Evolutionary conservation across 2,329 filamentous ascomycete genomes (phyloP).

Genomic region (Venturia carpophila): DNA sequence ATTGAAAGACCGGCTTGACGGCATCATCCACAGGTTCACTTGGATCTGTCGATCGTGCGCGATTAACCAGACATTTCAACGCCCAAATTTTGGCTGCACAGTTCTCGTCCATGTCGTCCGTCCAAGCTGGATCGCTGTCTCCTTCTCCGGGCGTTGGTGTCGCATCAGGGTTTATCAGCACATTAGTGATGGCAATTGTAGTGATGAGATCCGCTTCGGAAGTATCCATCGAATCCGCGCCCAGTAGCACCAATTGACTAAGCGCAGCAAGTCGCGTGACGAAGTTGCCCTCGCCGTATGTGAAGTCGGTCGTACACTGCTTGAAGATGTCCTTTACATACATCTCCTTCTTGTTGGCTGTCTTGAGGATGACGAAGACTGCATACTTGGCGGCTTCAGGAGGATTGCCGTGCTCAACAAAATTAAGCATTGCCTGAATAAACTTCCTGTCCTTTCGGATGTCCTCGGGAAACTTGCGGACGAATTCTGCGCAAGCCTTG

Average conservation of each 20-base stretch:
- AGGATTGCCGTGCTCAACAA: slow-evolving; percentile 74
- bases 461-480: slow-evolving; percentile 75
- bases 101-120: slow-evolving; percentile 64
- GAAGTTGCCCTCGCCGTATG: slow-evolving; percentile 65
- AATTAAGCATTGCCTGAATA: slow-evolving; percentile 69
- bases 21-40: slow-evolving; percentile 40
- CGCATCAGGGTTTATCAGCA: slow-evolving; percentile 59
- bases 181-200: slow-evolving; percentile 65
- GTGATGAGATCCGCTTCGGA: slow-evolving; percentile 57
- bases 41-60: slow-evolving; percentile 57
- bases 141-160: slow-evolving; percentile 48
- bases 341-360: slow-evolving; percentile 69
- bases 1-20: slow-evolving; percentile 63
- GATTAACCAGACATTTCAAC: slow-evolving; percentile 78
- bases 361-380: slow-evolving; percentile 77
- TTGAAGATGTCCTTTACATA: slow-evolving; percentile 76
- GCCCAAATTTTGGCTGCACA: slow-evolving; percentile 76
- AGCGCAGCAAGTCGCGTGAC: slow-evolving; percentile 64
- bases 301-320: slow-evolving; percentile 65
- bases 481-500: slow-evolving; percentile 89
- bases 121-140: slow-evolving; percentile 34
- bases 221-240: slow-evolving; percentile 63
- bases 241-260: slow-evolving; percentile 67
- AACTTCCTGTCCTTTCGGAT: slow-evolving; percentile 77
- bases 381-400: slow-evolving; percentile 87